Conservation (phyloP, 176 grass and related monocot species). For the Musa itinerans region DNA sequence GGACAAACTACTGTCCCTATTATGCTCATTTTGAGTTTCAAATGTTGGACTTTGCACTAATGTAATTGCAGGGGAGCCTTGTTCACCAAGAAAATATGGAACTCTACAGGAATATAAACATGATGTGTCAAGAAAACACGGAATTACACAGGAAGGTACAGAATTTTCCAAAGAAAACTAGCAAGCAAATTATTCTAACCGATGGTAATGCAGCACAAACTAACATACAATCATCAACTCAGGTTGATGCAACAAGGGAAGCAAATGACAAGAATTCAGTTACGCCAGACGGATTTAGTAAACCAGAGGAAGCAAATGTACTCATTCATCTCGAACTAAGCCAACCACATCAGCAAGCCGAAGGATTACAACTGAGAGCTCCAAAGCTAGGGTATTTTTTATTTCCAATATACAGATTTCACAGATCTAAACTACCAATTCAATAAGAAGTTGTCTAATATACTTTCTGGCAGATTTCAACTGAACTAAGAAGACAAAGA, state of each 20-base stretch:
- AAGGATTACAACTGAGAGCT: slow-evolving; percentile 6
- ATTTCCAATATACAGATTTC: background rate
- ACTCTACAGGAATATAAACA: slow-evolving; percentile 41
- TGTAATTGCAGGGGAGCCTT: slow-evolving; percentile 32
- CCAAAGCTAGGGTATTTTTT: slow-evolving; percentile 30
- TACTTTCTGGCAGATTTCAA: slow-evolving; percentile 14
- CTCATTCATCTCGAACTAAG: slow-evolving; percentile 22
- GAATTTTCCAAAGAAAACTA: background rate
- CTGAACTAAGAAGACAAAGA: background rate
- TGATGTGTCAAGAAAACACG: slow-evolving; percentile 37
- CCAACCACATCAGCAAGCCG: slow-evolving; percentile 17
- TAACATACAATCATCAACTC: background rate
- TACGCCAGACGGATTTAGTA: slow-evolving; percentile 17
- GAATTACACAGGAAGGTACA: slow-evolving; percentile 45
- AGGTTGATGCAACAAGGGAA: slow-evolving; percentile 33
- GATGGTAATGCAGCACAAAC: background rate
- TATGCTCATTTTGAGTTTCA: background rate
- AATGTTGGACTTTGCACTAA: background rate
- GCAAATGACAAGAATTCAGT: slow-evolving; percentile 19
- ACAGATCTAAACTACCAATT: background rate
- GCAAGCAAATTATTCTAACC: background rate
- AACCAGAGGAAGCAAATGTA: slow-evolving; percentile 16
- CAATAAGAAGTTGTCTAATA: background rate
- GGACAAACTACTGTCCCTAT: background rate
- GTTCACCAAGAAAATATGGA: slow-evolving; percentile 51